Evolutionary conservation across 306 rosid species (phyloP).

Genomic region (Cicer yamashitae): DNA sequence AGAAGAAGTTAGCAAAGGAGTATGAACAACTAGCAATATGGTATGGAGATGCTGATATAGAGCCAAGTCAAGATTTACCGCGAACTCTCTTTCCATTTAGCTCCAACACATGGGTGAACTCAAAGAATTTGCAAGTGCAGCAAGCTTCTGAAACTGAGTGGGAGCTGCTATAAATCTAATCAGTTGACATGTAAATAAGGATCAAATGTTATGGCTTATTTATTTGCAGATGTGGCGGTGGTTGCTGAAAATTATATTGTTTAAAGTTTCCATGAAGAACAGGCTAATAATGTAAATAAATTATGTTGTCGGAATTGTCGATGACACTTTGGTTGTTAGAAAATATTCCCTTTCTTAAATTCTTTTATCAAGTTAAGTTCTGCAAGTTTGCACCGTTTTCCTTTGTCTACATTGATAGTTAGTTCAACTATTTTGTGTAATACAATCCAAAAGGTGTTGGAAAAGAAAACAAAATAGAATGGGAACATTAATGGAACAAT

Average conservation of each 20-base stretch:
- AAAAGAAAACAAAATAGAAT: slow-evolving; percentile 7
- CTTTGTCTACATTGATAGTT: slow-evolving; percentile 31
- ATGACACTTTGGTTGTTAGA: neutral
- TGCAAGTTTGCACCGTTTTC: slow-evolving; percentile 7
- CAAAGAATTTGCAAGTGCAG: slow-evolving; percentile 43
- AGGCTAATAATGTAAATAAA: slow-evolving; percentile 33
- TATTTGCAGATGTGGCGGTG: slow-evolving; percentile 27
- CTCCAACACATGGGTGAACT: slow-evolving; percentile 37
- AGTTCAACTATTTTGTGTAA: slow-evolving; percentile 3
- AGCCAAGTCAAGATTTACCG: slow-evolving; percentile 25
- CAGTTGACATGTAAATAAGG: slow-evolving; percentile 44
- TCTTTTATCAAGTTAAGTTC: neutral
- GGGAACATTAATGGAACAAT: neutral
- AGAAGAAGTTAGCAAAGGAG: slow-evolving; percentile 78
- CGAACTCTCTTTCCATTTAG: slow-evolving; percentile 40
- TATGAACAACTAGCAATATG: slow-evolving; percentile 87
- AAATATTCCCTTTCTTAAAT: neutral
- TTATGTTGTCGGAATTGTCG: slow-evolving; percentile 3
- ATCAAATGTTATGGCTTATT: slow-evolving; percentile 10
- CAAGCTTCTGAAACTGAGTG: slow-evolving; percentile 70
- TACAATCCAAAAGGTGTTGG: slow-evolving; percentile 19
- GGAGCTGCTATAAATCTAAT: slow-evolving; percentile 71
- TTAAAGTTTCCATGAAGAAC: slow-evolving; percentile 9
- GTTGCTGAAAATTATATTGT: slow-evolving; percentile 22
- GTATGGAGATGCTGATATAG: slow-evolving; percentile 71